These are phyloP conservation scores for Petunia secreta DNA, from an alignment of 257 asterid species.

Conservation along the genomic window DNA sequence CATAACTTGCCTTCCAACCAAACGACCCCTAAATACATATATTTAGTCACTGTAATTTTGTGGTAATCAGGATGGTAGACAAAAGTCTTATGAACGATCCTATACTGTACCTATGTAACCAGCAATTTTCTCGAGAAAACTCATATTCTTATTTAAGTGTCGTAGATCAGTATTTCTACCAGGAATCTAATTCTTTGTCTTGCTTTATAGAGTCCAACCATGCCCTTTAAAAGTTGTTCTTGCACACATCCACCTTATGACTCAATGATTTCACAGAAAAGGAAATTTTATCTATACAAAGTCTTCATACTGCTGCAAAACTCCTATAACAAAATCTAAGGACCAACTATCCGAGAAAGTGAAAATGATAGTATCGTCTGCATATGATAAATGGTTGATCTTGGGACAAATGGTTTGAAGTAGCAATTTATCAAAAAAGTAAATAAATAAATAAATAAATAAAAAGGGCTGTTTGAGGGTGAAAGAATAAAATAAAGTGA, in stretches of 20 bases:
- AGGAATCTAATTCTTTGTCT: not conserved
- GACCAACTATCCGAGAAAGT: too few species aligned
- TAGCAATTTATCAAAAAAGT: too few species aligned
- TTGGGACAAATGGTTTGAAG: too few species aligned
- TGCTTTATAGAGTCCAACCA: not conserved
- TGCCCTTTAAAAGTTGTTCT: not conserved
- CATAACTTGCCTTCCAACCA: too few species aligned
- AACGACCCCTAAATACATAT: not conserved
- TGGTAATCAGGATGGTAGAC: constrained; percentile 3
- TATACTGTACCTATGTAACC: not conserved
- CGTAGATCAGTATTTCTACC: not conserved
- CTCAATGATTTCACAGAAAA: not conserved
- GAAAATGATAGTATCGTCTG: too few species aligned
- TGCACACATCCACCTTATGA: not conserved
- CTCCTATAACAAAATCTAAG: too few species aligned
- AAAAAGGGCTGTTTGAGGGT: not conserved
- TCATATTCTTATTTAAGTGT: not conserved
- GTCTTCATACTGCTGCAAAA: not conserved
- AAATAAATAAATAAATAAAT: too few species aligned
- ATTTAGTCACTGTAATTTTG: not conserved
- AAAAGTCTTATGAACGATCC: not conserved
- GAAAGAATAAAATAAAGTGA: not conserved
- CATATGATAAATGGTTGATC: too few species aligned
- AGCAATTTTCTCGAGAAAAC: not conserved
- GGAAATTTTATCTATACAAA: not conserved